phyloP scores from a whole-genome alignment of 768 basidiomycete genomes.

The Termitomyces sp. region DNA sequence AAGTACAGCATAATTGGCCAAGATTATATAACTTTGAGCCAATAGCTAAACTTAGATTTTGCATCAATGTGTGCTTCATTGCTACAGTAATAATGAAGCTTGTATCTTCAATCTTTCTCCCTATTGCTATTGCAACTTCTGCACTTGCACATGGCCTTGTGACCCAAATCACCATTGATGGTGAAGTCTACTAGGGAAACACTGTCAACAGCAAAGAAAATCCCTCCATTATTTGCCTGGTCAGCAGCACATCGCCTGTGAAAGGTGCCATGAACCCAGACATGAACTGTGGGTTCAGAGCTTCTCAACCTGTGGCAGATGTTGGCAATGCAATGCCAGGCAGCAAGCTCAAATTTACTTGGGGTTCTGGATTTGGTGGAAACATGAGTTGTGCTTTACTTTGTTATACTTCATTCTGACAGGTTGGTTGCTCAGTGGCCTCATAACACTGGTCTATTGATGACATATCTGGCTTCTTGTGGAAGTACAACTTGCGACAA shows the following conservation, averaged over 20 bases:
- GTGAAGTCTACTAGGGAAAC: constrained; percentile 35
- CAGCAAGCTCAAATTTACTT: constrained; percentile 3
- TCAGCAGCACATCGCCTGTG: constrained; percentile 35
- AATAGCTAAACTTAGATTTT: too few relatives aligned
- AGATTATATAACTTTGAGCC: too few relatives aligned
- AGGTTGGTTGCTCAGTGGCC: constrained; percentile 31
- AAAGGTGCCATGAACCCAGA: constrained; percentile 55
- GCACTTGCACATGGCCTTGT: constrained; percentile 47
- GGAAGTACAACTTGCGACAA: constrained; percentile 52
- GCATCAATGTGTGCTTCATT: not conserved
- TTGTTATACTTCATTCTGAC: not conserved
- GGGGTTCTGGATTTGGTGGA: constrained; percentile 3
- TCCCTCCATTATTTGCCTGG: constrained; percentile 38
- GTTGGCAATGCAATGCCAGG: constrained; percentile 43
- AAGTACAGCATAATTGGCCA: too few relatives aligned
- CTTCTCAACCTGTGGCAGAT: constrained; percentile 41
- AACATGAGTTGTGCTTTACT: constrained; percentile 24
- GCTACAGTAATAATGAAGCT: constrained; percentile 20
- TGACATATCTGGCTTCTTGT: constrained; percentile 75
- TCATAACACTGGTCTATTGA: constrained; percentile 62
- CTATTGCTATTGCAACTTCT: constrained; percentile 31
- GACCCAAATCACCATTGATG: constrained; percentile 34
- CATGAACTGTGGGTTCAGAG: constrained; percentile 58
- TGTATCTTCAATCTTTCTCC: constrained; percentile 25
- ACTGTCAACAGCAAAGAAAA: constrained; percentile 20